Conservation (phyloP, 164 flowering plant genomes). For the Paratinospora sagittata region DNA sequence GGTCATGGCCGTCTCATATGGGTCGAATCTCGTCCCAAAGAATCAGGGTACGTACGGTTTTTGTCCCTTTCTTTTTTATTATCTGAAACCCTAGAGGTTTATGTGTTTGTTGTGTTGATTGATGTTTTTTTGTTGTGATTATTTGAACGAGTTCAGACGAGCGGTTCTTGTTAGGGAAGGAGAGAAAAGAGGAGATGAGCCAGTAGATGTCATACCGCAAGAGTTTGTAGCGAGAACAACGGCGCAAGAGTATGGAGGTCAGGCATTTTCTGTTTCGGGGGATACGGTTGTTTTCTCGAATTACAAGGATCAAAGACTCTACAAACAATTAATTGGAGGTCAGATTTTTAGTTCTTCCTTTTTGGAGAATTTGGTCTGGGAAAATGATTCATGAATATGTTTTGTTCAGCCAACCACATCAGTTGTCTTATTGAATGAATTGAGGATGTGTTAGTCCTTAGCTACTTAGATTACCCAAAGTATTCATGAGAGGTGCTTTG, state of each 20-base stretch:
- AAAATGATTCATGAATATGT: too few relatives aligned
- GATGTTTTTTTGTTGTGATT: neutral
- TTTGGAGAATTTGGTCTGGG: neutral
- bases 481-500: too few relatives aligned
- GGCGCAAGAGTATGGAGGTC: conserved; percentile 95
- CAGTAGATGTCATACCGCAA: conserved; percentile 64
- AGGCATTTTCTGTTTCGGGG: conserved; percentile 60
- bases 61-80: neutral
- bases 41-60: conserved; percentile 61
- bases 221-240: conserved; percentile 65
- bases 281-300: conserved; percentile 68
- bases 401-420: too few relatives aligned
- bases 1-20: conserved; percentile 58
- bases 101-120: neutral
- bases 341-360: neutral
- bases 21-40: conserved; percentile 82
- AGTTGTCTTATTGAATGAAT: too few relatives aligned
- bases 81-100: conserved; percentile 1
- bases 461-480: too few relatives aligned
- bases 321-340: conserved; percentile 70
- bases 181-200: conserved; percentile 47
- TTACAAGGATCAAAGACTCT: conserved; percentile 86
- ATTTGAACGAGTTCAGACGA: too few relatives aligned
- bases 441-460: too few relatives aligned
- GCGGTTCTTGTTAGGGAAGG: conserved; percentile 63